Percentiles rank a stretch among this genome's conserved stretches.
Evolutionary conservation across 1,139 yeast genomes (phyloP).

Genomic region (Taphrina sp.): DNA sequence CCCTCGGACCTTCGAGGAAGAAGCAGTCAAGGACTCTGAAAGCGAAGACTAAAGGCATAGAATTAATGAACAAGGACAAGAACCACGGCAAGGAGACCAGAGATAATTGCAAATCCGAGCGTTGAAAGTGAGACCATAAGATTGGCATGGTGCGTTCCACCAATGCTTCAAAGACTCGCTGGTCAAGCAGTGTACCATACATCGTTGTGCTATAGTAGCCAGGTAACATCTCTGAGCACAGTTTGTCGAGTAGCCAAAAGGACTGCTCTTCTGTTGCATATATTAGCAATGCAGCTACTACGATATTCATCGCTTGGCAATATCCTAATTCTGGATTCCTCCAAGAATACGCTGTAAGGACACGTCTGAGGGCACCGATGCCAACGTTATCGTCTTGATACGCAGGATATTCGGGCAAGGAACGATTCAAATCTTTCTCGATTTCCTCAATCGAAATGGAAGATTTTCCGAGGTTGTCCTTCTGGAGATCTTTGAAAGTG

Average conservation of each 20-base stretch:
- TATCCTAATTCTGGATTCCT: constrained; percentile 96
- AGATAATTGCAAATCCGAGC: constrained; percentile 84
- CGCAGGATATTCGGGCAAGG: constrained; percentile 93
- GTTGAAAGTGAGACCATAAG: constrained; percentile 75
- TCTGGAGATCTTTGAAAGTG: constrained; percentile 59
- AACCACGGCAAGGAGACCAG: constrained; percentile 98
- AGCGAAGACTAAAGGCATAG: constrained; percentile 94
- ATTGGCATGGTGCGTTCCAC: constrained; percentile 89
- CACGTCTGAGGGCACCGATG: constrained; percentile 76
- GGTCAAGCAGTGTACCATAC: constrained; percentile 96
- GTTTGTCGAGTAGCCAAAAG: constrained; percentile 81
- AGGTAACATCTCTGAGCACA: constrained; percentile 84
- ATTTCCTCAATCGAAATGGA: constrained; percentile 93
- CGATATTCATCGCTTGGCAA: constrained; percentile 99
- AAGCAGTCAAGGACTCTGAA: constrained; percentile 88
- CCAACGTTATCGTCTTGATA: constrained; percentile 78
- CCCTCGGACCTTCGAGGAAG: constrained; percentile 84
- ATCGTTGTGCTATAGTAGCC: constrained; percentile 96
- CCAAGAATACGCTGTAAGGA: constrained; percentile 93
- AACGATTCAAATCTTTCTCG: constrained; percentile 90
- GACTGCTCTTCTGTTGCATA: constrained; percentile 94
- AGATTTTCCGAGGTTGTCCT: constrained; percentile 58
- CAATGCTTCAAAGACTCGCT: constrained; percentile 84
- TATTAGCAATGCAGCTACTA: constrained; percentile 86
- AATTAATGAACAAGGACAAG: constrained; percentile 77